Evolutionary conservation across 2,329 filamentous ascomycete species (phyloP), one percentile per base, ranked within the genome.

Genomic region (Aspergillus sp.): DNA sequence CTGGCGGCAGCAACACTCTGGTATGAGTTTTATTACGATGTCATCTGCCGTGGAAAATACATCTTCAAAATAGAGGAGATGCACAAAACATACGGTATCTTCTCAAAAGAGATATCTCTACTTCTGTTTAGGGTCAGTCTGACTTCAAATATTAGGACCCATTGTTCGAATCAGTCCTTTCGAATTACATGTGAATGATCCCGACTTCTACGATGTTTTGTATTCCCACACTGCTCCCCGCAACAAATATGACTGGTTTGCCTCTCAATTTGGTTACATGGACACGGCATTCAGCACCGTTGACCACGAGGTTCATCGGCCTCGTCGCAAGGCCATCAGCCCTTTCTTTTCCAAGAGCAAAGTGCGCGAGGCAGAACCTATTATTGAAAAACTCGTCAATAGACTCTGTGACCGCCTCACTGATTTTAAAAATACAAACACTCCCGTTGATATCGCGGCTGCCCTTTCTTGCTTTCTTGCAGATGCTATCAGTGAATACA

Each of bases 301-400:
- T 27, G 50, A 59, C 28, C 67, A 71, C 42, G 63, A 70, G 27
- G 55, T 65, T 26, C 72, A 75, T 49, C 65, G 69, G 5, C 56
- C 64, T 27, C 65, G 72, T 6, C 66, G 71, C 30, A 60, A 49
- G 7, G 62, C 67, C 4, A 43, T 75, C 34, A 70, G 62, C 40
- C 65, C 63, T 2, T 75, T 71, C 59, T 76, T 74, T 53, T 72
- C 70, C 5, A 66, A 62, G 31, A 60, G 61, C 4, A 65, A 65
- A 6, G 62, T 73, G 13, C 50, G 52, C 5, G 47, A 46, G 5
- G 57, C 73, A 1, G 63, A 69, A n/a, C 63, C 64, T 0, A 53
- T 69, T 5, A 63, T 75, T 13, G 52, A 59, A 7, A 50, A 60
- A 7, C 70, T 61, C 33, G 56, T 66, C 2, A 52, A 58, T 6